These are phyloP conservation scores for Quercus phellos DNA, from an alignment of 331 rosid genomes.

Conservation along the genomic window DNA sequence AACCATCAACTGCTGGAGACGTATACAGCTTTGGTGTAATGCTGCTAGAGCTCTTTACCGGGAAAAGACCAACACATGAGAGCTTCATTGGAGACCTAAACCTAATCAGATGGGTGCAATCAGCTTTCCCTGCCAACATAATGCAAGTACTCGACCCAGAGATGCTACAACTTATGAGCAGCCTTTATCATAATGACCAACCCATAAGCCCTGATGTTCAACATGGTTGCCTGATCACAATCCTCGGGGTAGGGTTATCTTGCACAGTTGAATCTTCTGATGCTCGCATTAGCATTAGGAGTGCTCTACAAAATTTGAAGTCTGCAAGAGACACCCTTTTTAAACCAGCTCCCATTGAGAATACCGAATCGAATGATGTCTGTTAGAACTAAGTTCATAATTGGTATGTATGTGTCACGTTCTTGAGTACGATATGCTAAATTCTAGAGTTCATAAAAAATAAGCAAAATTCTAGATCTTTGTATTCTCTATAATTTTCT, in stretches of 20 bases:
- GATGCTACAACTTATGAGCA: constrained; percentile 10
- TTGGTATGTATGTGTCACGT: neutral
- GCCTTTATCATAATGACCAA: constrained; percentile 7
- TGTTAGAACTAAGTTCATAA: neutral
- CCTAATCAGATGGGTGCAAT: constrained; percentile 51
- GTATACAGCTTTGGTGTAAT: constrained; percentile 67
- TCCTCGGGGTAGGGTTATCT: constrained; percentile 49
- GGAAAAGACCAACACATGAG: constrained; percentile 58
- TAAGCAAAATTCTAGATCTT: too few species aligned
- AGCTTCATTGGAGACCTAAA: constrained; percentile 41
- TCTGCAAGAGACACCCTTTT: constrained; percentile 35
- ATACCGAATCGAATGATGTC: neutral
- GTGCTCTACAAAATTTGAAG: constrained; percentile 36
- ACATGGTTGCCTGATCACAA: constrained; percentile 25
- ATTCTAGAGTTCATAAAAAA: too few species aligned
- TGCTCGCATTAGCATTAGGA: constrained; percentile 44
- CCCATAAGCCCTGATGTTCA: constrained; percentile 16
- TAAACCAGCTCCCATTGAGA: constrained; percentile 10
- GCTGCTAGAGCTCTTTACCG: constrained; percentile 51
- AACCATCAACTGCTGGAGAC: constrained; percentile 62
- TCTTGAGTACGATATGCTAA: too few species aligned
- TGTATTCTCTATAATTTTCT: too few species aligned
- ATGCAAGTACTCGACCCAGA: constrained; percentile 43
- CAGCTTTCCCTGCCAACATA: constrained; percentile 35
- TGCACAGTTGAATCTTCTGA: constrained; percentile 46